These are phyloP conservation scores for Magnaporthiopsis incrustans DNA, from an alignment of 2,329 filamentous ascomycete species.

Conservation along the genomic window DNA sequence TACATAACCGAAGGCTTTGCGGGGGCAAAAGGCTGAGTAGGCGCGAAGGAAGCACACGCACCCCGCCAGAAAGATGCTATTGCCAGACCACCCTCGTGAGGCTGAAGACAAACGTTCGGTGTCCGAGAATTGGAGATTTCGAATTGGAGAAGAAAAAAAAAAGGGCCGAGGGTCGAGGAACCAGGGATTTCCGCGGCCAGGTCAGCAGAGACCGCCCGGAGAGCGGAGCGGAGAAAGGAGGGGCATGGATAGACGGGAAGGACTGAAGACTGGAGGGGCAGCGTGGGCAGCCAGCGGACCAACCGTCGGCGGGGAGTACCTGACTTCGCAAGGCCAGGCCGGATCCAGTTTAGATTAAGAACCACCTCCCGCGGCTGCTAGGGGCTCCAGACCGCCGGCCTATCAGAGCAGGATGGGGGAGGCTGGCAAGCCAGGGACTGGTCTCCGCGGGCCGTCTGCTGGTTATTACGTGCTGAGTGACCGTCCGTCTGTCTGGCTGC, in stretches of 20 bases:
- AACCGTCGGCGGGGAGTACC: background rate
- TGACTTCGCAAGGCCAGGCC: background rate
- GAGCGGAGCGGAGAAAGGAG: background rate
- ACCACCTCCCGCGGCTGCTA: background rate
- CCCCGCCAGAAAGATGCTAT: no score
- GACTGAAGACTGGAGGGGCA: background rate
- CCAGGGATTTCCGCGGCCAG: background rate
- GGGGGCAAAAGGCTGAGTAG: background rate
- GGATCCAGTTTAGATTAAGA: constrained; percentile 2
- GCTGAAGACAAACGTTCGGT: background rate
- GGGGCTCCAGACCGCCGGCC: background rate
- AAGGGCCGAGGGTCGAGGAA: background rate
- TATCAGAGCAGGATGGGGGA: background rate
- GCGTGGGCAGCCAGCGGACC: background rate
- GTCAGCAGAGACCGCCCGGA: background rate
- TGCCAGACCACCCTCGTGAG: background rate
- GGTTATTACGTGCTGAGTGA: background rate
- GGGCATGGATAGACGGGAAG: constrained; percentile 1
- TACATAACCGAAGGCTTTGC: background rate
- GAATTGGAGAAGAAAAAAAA: background rate
- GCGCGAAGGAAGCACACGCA: background rate
- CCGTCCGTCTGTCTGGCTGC: background rate
- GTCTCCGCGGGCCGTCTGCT: background rate
- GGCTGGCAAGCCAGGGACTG: background rate
- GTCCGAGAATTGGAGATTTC: background rate